Conservation (phyloP, 2,329 filamentous ascomycete species). For the Iodosphaeria phyllophila region DNA sequence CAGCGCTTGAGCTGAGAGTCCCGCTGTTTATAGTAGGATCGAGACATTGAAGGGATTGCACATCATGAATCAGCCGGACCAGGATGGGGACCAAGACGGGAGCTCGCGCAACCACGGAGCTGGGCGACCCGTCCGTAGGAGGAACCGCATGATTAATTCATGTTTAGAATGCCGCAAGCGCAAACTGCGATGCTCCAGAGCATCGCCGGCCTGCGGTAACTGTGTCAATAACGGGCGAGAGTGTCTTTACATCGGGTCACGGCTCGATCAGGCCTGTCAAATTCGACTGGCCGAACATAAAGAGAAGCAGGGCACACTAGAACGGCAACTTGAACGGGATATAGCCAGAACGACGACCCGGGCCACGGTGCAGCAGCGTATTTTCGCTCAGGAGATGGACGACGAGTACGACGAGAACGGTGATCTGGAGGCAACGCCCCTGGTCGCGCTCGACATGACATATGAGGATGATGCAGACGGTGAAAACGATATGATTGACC, state of each 20-base stretch:
- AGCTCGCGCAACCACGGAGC: constrained; percentile 10
- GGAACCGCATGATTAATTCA: constrained; percentile 48
- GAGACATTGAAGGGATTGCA: too few relatives aligned
- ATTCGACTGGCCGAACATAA: constrained; percentile 59
- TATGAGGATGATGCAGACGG: constrained; percentile 45
- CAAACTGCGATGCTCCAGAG: constrained; percentile 64
- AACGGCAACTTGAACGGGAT: constrained; percentile 50
- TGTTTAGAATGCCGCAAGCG: constrained; percentile 39
- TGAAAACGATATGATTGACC: constrained; percentile 45
- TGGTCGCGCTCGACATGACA: constrained; percentile 45
- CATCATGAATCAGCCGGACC: constrained; percentile 8
- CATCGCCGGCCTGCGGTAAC: constrained; percentile 48
- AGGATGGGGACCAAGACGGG: constrained; percentile 7
- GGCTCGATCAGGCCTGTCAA: constrained; percentile 51
- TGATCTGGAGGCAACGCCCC: constrained; percentile 39
- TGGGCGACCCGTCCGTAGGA: constrained; percentile 33
- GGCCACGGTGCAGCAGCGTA: constrained; percentile 15
- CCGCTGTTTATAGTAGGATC: too few relatives aligned
- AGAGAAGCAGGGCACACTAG: constrained; percentile 56
- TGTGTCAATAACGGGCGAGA: constrained; percentile 35
- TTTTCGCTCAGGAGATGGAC: constrained; percentile 29
- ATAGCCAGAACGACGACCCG: constrained; percentile 29
- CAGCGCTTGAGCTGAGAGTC: too few relatives aligned
- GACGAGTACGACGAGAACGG: constrained; percentile 40
- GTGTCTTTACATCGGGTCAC: constrained; percentile 45